Evolutionary conservation across 2,329 filamentous ascomycete species (phyloP), one percentile per base, ranked within the genome.

Genomic region (Geosmithia putterillii): DNA sequence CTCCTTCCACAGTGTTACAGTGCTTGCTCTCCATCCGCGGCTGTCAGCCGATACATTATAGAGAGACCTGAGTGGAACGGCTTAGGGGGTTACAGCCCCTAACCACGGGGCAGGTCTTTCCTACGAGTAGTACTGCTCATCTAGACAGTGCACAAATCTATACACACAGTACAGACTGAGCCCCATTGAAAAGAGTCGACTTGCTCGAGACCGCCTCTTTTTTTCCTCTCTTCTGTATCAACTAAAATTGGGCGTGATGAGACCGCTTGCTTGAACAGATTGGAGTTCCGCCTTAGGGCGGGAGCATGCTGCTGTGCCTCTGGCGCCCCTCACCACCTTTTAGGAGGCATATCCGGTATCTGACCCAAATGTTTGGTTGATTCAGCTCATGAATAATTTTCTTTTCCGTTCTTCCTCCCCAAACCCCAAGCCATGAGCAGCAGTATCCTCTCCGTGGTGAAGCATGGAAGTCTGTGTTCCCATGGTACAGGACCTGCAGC

Each of bases 181-280:
- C 28, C 23, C 28, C 10, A 14, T 32, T 12, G 28, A 32, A 32
- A 32, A 32, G 10, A 25, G 10, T 7, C 7, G 6, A 12, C 28
- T n/a, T 38, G 36, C 20, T 21, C 15, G 20, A 21, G 20, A 43
- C 42, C 35, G 45, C 43, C 39, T 46, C 43, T 43, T 51, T 44
- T 48, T 45, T 55, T 54, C 45, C 54, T 68, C 64, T 65, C 60
- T 66, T 73, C 70, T 65, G 60, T 63, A 76, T 73, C 79, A 86
- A 86, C 81, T 86, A 86, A 77, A 56, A 76, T 75, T 80, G 81
- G 79, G 76, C 61, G 71, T 82, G 82, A 88, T 74, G 83, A 84
- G 79, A 69, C 69, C 73, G 76, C 74, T 73, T 71, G 47, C 65
- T 62, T 59, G 69, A 72, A 65, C 62, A 66, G 62, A 80, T 73